A percentile compares a stretch with the other conserved stretches of the same genome.
phyloP scores from a whole-genome alignment of 1,139 yeast genomes.

The Nakaseomyces nivariensis region DNA sequence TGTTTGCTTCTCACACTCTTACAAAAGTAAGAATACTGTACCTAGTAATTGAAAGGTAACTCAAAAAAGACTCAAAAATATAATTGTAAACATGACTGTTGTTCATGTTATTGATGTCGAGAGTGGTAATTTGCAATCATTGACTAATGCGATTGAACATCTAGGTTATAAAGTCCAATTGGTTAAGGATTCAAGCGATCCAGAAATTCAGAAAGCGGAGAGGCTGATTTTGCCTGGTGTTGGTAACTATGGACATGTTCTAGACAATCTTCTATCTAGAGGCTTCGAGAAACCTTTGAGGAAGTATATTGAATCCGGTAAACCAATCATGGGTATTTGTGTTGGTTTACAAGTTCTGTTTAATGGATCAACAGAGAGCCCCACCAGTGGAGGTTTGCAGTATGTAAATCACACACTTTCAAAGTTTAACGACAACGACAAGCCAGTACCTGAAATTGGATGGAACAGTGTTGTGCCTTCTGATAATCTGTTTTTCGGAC shows the following conservation, averaged over 20 bases:
- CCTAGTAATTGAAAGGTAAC: too few species aligned
- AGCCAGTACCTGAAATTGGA: constrained; percentile 93
- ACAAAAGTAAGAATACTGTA: too few species aligned
- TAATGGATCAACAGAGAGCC: constrained; percentile 64
- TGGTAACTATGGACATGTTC: constrained; percentile 92
- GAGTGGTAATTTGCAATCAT: constrained; percentile 85
- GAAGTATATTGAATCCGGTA: constrained; percentile 59
- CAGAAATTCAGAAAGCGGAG: constrained; percentile 38
- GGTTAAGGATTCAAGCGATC: constrained; percentile 37
- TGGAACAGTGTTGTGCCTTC: constrained; percentile 55
- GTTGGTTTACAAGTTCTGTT: constrained; percentile 88
- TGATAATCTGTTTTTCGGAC: constrained; percentile 40
- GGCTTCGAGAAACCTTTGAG: constrained; percentile 57
- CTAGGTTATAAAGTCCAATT: constrained; percentile 59
- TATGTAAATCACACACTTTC: constrained; percentile 43
- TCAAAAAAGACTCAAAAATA: too few species aligned
- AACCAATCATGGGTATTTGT: constrained; percentile 90
- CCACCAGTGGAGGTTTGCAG: constrained; percentile 46
- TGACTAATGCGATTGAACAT: constrained; percentile 72
- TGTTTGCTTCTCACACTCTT: too few species aligned
- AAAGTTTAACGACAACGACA: constrained; percentile 52
- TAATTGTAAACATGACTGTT: constrained; percentile 12
- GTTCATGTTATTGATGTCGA: constrained; percentile 88
- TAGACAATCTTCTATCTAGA: constrained; percentile 51
- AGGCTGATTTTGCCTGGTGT: constrained; percentile 82